Base-by-base conservation (phyloP, 495 filamentous ascomycete species). In the Margaritispora aquatica region DNA sequence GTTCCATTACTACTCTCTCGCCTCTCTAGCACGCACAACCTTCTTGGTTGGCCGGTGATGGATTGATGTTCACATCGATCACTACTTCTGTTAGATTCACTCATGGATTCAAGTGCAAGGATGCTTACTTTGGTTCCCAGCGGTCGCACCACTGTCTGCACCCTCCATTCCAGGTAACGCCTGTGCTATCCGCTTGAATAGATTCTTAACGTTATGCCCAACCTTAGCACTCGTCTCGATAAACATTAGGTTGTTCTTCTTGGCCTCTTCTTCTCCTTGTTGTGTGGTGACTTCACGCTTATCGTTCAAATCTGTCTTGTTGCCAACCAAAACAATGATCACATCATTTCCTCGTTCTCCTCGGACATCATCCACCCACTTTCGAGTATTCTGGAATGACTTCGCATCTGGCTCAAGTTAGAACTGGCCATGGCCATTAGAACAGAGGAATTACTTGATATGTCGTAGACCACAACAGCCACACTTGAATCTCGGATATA, bases 331-430 rank as follows among this genome's bases (percentile, higher is more conserved):
- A 56, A 98, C 94, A 68, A 98, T 97, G 63, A 98, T 98, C 41
- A 98, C 94, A 70, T 98, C 94, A 75, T 94, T 95, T 1, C 94
- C 94, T 60, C 94, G 84, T 77, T 98, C 94, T 31, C 92, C 92
- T 41, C 94, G 86, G 51, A 98, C 94, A 70, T 98, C 94, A 69
- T 98, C 94, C 51, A 98, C 94, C 94, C 94, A 98, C 85, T 98
- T 98, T 60, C 90, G 81, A 24, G 94, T 97, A 73, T 98, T 96
- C 69, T 94, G 86, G 80, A 98, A 98, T 58, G 89, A 92, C 71
- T 96, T 96, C 59, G 87, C 84, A 70, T 92, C 84, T 86, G 50
- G 13, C 23, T 17, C 19, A 19, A 0, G 59, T 64, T 51, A 66
- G 61, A 60, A 9, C n/a, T 15, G 34, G n/a, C 17, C 26, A 29